phyloP scores from a whole-genome alignment of 805 yeast species.

The Candida parachauliodes region DNA sequence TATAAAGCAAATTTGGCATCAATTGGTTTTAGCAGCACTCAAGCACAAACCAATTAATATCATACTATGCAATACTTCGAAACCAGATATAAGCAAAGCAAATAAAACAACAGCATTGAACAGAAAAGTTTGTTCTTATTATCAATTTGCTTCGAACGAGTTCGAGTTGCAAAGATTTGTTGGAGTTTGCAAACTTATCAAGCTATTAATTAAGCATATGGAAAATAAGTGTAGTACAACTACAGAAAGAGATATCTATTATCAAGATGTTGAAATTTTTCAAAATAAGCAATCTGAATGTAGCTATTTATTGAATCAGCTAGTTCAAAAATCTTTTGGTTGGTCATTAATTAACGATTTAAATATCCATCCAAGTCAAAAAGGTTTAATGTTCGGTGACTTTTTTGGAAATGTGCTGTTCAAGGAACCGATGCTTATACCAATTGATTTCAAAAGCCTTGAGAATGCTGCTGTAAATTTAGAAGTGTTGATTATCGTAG shows the following conservation, averaged over 20 bases:
- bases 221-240: constrained; percentile 27
- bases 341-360: constrained; percentile 33
- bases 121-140: not conserved
- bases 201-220: constrained; percentile 9
- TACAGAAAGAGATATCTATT: constrained; percentile 56
- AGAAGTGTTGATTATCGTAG: constrained; percentile 16
- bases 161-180: constrained; percentile 9
- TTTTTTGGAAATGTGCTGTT: not conserved
- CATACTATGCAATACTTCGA: not conserved
- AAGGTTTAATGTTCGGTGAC: constrained; percentile 51
- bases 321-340: constrained; percentile 33
- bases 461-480: not conserved
- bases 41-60: not conserved
- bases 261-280: constrained; percentile 53
- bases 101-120: not conserved
- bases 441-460: constrained; percentile 6
- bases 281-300: constrained; percentile 37
- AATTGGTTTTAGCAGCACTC: not conserved
- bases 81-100: too few species aligned
- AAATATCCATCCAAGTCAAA: constrained; percentile 50
- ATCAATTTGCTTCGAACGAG: constrained; percentile 7
- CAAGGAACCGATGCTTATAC: constrained; percentile 19
- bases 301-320: constrained; percentile 32
- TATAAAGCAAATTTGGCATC: too few species aligned
- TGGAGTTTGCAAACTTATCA: constrained; percentile 10